Evolutionary conservation across 2,329 filamentous ascomycete genomes (phyloP), one percentile per base, ranked within the genome.

Genomic region (Calonectria hongkongensis): DNA sequence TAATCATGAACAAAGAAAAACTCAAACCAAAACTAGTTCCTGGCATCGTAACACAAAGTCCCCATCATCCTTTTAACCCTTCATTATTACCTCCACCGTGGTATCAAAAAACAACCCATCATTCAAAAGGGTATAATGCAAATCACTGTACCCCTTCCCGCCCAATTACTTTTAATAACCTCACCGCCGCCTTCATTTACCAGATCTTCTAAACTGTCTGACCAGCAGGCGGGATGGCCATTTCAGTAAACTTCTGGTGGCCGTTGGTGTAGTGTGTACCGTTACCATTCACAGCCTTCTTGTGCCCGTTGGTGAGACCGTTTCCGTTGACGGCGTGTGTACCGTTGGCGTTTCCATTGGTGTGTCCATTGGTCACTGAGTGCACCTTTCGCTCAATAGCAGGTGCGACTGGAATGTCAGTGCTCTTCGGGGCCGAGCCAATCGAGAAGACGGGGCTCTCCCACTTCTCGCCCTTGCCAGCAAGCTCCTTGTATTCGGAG

Each of bases 381-480:
- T 80, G 81, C 3, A 78, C 62, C 84, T 91, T 91, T 73, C 86
- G 85, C 71, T 85, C 83, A 15, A 92, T 85, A 70, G 85, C 82
- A 28, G 89, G 89, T 2, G 88, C 86, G n/a, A 81, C 82, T 2
- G 96, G 95, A 51, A 98, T 89, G 80, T 94, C 90, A 28, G 86
- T 89, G 50, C 94, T 95, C 85, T 93, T 92, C 68, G 90, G 88
- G 13, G 96, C 95, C 51, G 87, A 90, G 60, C 97, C 96, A 79
- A 98, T 93, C 73, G 92, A 93, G 88, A 99, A 99, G 80, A 99
- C 92, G 12, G 96, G 95, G 73, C 94, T 97, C 88, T 98, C 94
- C 97, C 97, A 99, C 84, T 92, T 93, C 69, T 98, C 94, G 66
- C 97, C 97, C 91, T 97, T 95, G 77, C 88, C 88, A 10, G 96